Evolutionary conservation across 805 yeast species (phyloP).

Genomic region (Wickerhamia fluorescens): DNA sequence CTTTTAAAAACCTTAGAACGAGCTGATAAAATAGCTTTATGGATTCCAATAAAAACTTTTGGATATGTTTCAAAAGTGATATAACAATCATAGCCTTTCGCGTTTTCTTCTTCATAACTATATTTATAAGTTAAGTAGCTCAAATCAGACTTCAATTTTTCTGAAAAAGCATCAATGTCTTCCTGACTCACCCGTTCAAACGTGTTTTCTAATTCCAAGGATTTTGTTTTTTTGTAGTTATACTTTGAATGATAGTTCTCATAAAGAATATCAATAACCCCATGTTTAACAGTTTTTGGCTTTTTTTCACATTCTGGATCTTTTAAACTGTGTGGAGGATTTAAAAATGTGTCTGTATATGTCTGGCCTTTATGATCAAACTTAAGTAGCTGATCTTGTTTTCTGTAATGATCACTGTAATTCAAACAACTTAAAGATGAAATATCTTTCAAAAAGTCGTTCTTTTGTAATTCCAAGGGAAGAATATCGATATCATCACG

Average conservation of each 20-base stretch:
- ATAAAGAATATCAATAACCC: conserved; percentile 1
- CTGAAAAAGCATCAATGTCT: not conserved
- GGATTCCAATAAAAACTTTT: conserved; percentile 26
- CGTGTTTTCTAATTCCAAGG: conserved; percentile 2
- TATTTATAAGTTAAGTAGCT: conserved; percentile 1
- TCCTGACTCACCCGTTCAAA: conserved; percentile 1
- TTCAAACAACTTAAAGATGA: conserved; percentile 44
- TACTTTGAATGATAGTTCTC: conserved; percentile 1
- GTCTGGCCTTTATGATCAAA: conserved; percentile 18
- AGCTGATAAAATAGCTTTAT: conserved; percentile 21
- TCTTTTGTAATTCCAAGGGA: conserved; percentile 45
- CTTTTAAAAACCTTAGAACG: conserved; percentile 23
- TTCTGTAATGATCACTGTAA: conserved; percentile 25
- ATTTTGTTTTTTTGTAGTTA: not conserved
- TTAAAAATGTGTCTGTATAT: too few species aligned
- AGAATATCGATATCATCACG: conserved; percentile 56
- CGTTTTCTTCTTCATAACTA: not conserved
- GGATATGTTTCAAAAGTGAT: conserved; percentile 18
- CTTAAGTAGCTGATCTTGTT: conserved; percentile 36
- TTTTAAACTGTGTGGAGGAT: too few species aligned
- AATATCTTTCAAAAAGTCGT: conserved; percentile 46
- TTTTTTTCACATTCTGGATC: conserved; percentile 4
- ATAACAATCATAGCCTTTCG: conserved; percentile 30
- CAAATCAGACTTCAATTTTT: not conserved
- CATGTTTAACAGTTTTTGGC: conserved; percentile 1